Conservation (phyloP, 2,329 filamentous ascomycete species). For the Diaporthe citri region DNA sequence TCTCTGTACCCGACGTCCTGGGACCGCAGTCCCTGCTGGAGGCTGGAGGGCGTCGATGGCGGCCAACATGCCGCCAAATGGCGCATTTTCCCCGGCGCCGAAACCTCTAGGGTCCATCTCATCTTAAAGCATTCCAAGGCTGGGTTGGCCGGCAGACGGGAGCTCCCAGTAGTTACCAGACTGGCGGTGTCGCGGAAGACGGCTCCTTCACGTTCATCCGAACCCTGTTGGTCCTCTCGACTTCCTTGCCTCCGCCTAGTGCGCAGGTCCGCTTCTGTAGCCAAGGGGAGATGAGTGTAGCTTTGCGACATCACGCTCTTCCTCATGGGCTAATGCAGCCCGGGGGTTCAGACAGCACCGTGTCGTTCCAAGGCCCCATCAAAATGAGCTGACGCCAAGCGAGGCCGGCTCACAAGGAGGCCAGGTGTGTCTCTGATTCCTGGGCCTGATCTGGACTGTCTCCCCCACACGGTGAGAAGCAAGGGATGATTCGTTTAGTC, state of each 20-base stretch:
- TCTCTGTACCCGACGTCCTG: constrained; percentile 5
- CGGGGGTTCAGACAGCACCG: constrained; percentile 1
- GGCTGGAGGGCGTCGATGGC: constrained; percentile 8
- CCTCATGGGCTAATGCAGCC: constrained; percentile 20
- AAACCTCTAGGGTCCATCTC: constrained; percentile 8
- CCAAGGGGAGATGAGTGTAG: background rate
- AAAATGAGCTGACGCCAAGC: constrained; percentile 30
- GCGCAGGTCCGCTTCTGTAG: background rate
- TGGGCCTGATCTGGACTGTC: constrained; percentile 12
- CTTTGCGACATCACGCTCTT: constrained; percentile 11
- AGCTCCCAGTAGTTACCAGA: constrained; percentile 35
- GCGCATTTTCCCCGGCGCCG: constrained; percentile 2
- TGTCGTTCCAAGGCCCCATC: background rate
- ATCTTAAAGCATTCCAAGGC: constrained; percentile 23
- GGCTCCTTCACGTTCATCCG: constrained; percentile 13
- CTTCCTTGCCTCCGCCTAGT: constrained; percentile 22
- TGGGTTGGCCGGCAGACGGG: constrained; percentile 34
- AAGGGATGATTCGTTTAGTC: constrained; percentile 20
- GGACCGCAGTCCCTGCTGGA: constrained; percentile 18
- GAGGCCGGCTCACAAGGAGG: constrained; percentile 8
- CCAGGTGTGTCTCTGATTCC: constrained; percentile 1
- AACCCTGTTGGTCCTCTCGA: constrained; percentile 20
- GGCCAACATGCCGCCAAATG: constrained; percentile 23
- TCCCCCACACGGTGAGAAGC: constrained; percentile 16
- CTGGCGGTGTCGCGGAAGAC: constrained; percentile 36